Conservation (phyloP, 2,329 filamentous ascomycete genomes). For the Penicillium sclerotiorum region DNA sequence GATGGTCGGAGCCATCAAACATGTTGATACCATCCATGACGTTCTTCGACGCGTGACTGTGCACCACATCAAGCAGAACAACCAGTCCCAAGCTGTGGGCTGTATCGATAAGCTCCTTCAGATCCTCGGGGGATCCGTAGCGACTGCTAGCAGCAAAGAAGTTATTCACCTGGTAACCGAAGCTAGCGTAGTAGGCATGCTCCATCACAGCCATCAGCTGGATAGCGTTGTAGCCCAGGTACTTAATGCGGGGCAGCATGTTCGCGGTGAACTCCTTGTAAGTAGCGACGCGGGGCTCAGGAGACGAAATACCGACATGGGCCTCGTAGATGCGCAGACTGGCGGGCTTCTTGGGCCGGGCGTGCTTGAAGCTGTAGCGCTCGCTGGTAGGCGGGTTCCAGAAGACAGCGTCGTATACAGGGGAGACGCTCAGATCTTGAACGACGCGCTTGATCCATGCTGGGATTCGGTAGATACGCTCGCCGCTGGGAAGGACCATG, state of each 20-base stretch:
- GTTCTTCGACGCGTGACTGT: conserved; percentile 98
- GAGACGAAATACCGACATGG: conserved; percentile 96
- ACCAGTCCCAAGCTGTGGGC: conserved; percentile 89
- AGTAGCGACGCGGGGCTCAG: conserved; percentile 82
- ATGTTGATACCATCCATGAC: conserved; percentile 92
- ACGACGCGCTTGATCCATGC: conserved; percentile 98
- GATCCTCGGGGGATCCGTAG: conserved; percentile 88
- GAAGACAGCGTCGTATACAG: conserved; percentile 91
- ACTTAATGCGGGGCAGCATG: conserved; percentile 87
- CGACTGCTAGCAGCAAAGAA: conserved; percentile 98
- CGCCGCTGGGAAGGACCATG: conserved; percentile 75
- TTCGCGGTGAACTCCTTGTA: conserved; percentile 97
- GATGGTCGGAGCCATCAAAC: conserved; percentile 92
- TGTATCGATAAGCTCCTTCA: conserved; percentile 95
- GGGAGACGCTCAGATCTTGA: conserved; percentile 85
- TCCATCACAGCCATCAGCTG: conserved; percentile 99
- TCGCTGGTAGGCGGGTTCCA: conserved; percentile 86
- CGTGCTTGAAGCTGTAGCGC: conserved; percentile 81
- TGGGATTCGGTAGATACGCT: conserved; percentile 83
- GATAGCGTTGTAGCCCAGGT: conserved; percentile 93
- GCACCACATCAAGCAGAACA: conserved; percentile 91
- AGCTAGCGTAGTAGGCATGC: conserved; percentile 98
- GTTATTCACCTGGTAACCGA: conserved; percentile 97
- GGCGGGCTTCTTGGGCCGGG: conserved; percentile 76
- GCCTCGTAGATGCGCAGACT: conserved; percentile 96